Evolutionary conservation across 345 rosid species (phyloP).

Genomic region (Eucalyptus victrix): DNA sequence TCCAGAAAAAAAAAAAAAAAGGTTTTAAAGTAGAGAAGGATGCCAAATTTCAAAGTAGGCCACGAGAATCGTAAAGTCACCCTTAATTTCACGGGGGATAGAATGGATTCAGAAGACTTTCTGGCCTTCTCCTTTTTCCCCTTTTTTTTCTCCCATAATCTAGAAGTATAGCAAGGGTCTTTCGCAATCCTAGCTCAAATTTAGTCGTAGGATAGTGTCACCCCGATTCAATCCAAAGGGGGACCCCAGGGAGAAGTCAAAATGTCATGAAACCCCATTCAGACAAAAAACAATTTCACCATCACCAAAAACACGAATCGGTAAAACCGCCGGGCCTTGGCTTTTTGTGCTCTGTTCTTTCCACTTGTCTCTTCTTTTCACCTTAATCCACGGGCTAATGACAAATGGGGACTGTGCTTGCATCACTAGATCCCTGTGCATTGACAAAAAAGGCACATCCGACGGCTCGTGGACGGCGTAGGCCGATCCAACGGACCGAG

Average conservation of each 20-base stretch:
- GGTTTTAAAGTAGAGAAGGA: not conserved
- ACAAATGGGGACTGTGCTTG: not conserved
- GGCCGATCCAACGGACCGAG: not conserved
- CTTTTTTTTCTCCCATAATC: not conserved
- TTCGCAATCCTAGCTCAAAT: not conserved
- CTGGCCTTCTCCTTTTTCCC: not conserved
- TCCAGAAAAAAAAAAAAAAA: no score
- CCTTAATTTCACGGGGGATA: not conserved
- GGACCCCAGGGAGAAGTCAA: not conserved
- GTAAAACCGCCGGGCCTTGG: not conserved
- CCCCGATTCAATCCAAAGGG: not conserved
- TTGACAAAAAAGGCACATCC: not conserved
- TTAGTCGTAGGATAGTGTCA: not conserved
- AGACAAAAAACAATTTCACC: not conserved
- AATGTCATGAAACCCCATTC: not conserved
- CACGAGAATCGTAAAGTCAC: not conserved
- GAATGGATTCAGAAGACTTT: not conserved
- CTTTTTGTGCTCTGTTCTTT: not conserved
- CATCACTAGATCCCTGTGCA: not conserved
- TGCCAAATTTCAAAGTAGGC: not conserved
- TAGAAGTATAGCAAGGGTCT: not conserved
- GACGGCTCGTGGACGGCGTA: not conserved
- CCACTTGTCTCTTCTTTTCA: not conserved
- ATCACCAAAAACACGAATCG: not conserved
- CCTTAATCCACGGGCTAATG: not conserved